Evolutionary conservation across 495 filamentous ascomycete genomes (phyloP).

Genomic region (Corynascus novoguineensis): DNA sequence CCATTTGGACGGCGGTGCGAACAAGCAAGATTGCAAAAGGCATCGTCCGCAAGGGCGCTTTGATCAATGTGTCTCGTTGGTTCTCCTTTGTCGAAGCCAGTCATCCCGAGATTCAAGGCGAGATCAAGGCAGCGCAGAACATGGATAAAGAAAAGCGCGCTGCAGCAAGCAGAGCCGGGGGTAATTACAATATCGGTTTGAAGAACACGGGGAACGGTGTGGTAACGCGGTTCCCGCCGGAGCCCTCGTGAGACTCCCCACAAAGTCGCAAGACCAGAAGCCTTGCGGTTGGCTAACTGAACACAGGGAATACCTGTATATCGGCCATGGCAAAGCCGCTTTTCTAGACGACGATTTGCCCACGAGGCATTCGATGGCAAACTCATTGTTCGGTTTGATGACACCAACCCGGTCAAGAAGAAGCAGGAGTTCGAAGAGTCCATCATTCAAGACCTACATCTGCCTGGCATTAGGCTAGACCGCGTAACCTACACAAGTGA

Average conservation of each 20-base stretch:
- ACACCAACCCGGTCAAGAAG: background rate
- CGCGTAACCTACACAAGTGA: background rate
- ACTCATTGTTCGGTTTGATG: background rate
- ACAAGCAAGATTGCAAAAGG: background rate
- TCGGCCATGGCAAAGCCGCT: slow-evolving; percentile 3
- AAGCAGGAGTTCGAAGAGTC: slow-evolving; percentile 1
- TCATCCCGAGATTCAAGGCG: background rate
- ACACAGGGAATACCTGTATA: background rate
- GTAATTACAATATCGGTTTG: slow-evolving; percentile 1
- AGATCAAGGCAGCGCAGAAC: background rate
- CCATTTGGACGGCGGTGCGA: background rate
- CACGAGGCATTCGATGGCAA: background rate
- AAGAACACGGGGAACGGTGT: background rate
- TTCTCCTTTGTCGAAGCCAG: background rate
- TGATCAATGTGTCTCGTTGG: background rate
- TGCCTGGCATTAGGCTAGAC: background rate
- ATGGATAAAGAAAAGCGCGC: background rate
- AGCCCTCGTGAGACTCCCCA: background rate
- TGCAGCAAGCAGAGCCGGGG: background rate
- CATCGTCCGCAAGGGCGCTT: slow-evolving; percentile 6
- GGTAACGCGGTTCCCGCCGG: background rate
- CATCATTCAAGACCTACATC: background rate
- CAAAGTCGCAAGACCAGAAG: no score
- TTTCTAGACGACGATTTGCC: background rate
- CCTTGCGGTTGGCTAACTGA: background rate